Evolutionary conservation across 164 flowering plant species (phyloP), one percentile per base, ranked within the genome.

Genomic region (Aristolochia contorta): DNA sequence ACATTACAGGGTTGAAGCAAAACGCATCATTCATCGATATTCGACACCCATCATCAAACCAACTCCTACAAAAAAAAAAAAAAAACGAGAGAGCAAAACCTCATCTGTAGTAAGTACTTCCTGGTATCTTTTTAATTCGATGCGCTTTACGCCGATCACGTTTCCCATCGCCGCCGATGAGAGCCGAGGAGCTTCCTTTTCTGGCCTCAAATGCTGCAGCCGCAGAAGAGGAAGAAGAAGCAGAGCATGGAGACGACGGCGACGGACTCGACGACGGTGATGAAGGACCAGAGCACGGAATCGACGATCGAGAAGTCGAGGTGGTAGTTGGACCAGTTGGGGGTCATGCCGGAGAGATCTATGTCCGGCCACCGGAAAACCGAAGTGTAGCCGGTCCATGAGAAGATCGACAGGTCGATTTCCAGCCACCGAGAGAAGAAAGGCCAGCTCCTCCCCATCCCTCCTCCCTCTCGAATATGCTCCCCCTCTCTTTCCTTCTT

Each of bases 221-320:
- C 93, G 57, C 89, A 89, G 72, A 76, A 84, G 27, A 82, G 18
- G 65, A 82, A 84, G 77, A 84, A 89, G 77, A 58, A 83, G 59
- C 91, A 89, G 16, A 89, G 79, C 89, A 84, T 80, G 16, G 86
- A 46, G 45, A 67, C 77, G 48, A 88, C 47, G 59, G 81, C 89
- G 8, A 89, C 15, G 0, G 92, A 83, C 76, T 89, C 93, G 18
- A 81, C 22, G n/a, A 57, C 73, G 13, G 74, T 67, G 2, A 82
- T 71, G 3, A 83, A 6, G n/a, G 71, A 63, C 92, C 92, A 89
- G 24, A 82, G 23, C 21, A 83, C 66, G 48, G 74, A 72, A 46
- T 89, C 90, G 0, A 84, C 74, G 19, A 86, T 51, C 37, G 80
- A 76, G 59, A 80, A 65, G 16, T 71, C 74, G 56, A 53, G 56